Conservation (phyloP, 2,329 filamentous ascomycete genomes). For the Arthrobotrys musiformis region DNA sequence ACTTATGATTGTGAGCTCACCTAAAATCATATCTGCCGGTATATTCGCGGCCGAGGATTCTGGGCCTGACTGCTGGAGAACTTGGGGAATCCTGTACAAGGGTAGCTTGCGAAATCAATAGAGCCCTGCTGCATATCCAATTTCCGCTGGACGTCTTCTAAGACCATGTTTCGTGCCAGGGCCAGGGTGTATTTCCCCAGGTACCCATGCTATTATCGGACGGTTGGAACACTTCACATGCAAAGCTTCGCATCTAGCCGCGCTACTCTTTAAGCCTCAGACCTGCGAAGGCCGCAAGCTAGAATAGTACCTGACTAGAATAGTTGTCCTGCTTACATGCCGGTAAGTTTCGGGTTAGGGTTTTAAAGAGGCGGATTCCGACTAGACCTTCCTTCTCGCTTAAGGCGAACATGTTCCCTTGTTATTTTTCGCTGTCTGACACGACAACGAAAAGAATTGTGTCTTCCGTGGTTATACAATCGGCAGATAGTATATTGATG, state of each 20-base stretch:
- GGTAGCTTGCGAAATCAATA: constrained; percentile 25
- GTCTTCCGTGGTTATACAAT: background rate
- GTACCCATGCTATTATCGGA: constrained; percentile 7
- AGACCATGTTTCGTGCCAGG: constrained; percentile 16
- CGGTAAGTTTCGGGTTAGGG: background rate
- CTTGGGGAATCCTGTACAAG: background rate
- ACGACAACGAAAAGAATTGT: constrained; percentile 1
- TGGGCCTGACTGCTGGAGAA: background rate
- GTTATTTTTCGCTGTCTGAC: background rate
- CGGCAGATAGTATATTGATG: background rate
- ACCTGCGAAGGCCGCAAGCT: background rate
- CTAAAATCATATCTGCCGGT: constrained; percentile 20
- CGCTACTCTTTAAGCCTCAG: background rate
- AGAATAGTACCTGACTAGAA: too few relatives aligned
- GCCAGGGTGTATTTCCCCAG: background rate
- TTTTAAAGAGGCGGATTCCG: background rate
- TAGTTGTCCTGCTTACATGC: too few relatives aligned
- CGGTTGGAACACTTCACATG: constrained; percentile 11
- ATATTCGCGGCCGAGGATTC: background rate
- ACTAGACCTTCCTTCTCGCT: constrained; percentile 12
- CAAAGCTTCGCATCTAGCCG: background rate
- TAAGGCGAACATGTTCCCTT: background rate
- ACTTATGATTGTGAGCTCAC: constrained; percentile 23
- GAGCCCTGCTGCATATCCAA: constrained; percentile 30
- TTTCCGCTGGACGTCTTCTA: constrained; percentile 24